A percentile compares a stretch with the other conserved stretches of the same genome.
Conservation (phyloP, 768 basidiomycete species). For the Podaxis sp. region DNA sequence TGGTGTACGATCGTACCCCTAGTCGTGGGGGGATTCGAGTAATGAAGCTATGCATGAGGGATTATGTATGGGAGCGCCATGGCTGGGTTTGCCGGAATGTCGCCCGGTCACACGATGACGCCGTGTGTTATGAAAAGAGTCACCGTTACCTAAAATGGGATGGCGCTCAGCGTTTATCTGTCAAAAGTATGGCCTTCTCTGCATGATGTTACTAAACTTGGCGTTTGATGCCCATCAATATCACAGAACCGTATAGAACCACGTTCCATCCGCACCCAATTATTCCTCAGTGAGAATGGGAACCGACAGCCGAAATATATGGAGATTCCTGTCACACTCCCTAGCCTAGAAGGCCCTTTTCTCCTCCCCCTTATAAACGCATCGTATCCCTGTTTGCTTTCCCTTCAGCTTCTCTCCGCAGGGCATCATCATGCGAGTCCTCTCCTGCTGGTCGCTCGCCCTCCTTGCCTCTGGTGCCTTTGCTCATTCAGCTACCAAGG, state of each 20-base stretch:
- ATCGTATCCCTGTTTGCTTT: background rate
- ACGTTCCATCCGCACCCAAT: background rate
- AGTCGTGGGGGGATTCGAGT: background rate
- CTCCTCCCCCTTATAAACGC: slow-evolving; percentile 6
- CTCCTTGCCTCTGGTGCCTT: slow-evolving; percentile 21
- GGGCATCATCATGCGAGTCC: slow-evolving; percentile 16
- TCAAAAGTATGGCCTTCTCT: background rate
- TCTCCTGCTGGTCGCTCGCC: slow-evolving; percentile 21
- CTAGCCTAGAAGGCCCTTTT: background rate
- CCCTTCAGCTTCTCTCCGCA: slow-evolving; percentile 9
- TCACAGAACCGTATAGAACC: background rate
- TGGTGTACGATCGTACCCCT: slow-evolving; percentile 3
- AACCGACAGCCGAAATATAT: background rate
- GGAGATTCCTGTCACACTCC: background rate
- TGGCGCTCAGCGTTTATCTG: slow-evolving; percentile 3
- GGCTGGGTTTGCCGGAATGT: background rate
- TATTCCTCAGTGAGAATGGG: background rate
- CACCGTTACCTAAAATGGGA: background rate
- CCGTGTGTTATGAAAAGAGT: background rate
- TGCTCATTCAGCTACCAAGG: slow-evolving; percentile 26
- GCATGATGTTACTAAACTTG: background rate
- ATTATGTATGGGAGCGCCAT: background rate
- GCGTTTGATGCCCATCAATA: background rate
- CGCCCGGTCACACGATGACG: slow-evolving; percentile 1
- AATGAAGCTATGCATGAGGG: slow-evolving; percentile 10